Conservation (phyloP, 1,139 yeast species). For the Saccharomyces hybrid region DNA sequence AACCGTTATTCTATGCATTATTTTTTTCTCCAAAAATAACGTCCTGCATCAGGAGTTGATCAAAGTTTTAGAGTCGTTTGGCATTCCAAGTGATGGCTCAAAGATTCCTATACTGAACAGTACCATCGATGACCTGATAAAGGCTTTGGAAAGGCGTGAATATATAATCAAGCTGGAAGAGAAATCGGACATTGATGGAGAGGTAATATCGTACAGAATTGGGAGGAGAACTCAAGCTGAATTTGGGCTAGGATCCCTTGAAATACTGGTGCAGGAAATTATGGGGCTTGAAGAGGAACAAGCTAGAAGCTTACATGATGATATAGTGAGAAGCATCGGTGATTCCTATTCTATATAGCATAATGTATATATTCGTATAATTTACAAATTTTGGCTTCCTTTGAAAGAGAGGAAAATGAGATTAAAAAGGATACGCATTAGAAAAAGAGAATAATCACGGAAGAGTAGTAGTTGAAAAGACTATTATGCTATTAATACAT, state of each 20-base stretch:
- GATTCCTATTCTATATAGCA: constrained; percentile 17
- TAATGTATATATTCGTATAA: not conserved
- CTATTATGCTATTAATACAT: not conserved
- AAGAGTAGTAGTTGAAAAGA: not conserved
- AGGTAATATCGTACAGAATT: constrained; percentile 18
- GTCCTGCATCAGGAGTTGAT: constrained; percentile 23
- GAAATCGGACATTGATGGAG: constrained; percentile 20
- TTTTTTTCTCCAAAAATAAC: constrained; percentile 26
- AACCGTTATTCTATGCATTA: constrained; percentile 17
- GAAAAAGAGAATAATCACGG: not conserved
- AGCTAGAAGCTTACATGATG: constrained; percentile 11
- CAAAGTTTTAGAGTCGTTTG: constrained; percentile 18
- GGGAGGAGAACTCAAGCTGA: constrained; percentile 28
- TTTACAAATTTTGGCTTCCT: too few species aligned
- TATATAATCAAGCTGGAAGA: constrained; percentile 20
- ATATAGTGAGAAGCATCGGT: constrained; percentile 20
- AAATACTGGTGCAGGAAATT: constrained; percentile 16
- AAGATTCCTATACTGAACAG: constrained; percentile 22
- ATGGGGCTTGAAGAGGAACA: constrained; percentile 19
- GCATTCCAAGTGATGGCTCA: constrained; percentile 25
- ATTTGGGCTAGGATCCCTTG: constrained; percentile 20
- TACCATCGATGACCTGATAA: constrained; percentile 21
- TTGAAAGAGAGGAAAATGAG: not conserved
- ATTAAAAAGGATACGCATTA: not conserved
- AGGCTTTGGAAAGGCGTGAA: constrained; percentile 18